Base-by-base conservation (phyloP, 2,329 filamentous ascomycete genomes). In the Bipolaris oryzae region DNA sequence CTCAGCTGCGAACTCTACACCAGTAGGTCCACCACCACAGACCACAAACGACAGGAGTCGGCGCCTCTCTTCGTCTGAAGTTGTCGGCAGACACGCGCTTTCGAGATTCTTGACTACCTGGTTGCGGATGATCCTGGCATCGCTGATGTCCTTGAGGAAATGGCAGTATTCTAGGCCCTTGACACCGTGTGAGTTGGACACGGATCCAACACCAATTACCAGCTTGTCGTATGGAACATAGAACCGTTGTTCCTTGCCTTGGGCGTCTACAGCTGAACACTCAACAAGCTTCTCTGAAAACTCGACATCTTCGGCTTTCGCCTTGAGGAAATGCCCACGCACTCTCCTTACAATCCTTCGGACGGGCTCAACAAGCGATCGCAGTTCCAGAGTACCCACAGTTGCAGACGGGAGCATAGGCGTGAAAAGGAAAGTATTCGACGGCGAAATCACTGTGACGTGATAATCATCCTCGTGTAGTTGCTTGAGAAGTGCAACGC, bases 141-240 rank as follows among this genome's bases (percentile, higher is more conserved):
- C 94, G 59, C 90, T 89, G 66, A 99, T 96, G 58, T 96, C 90
- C 77, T 99, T 99, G 60, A 99, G 83, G 79, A 97, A 97, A 76
- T 93, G 88, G 77, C 93, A 96, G 74, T 99, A 85, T 67, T 98
- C 91, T 11, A 99, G 84, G 9, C 95, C 95, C 74, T 95, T 93
- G 55, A 99, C 96, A 43, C 96, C 96, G 71, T 99, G 95, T 1
- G 93, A 89, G 74, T 99, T 99, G 13, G 93, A 96, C 16, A 89
- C 87, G 18, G 93, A 97, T 33, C 94, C 94, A 56, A 98, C 93
- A 23, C 89, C 93, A 68, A 99, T 83, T 25, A 99, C 89, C 44
- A 99, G 83, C 79, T 99, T 99, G 75, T 99, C 96, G 74, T 99
- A 99, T 0, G 95, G 95, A 1, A 99, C 84, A 74, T 99, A 99